Evolutionary conservation across 2,329 filamentous ascomycete genomes (phyloP).

Genomic region (Didymella sp.): DNA sequence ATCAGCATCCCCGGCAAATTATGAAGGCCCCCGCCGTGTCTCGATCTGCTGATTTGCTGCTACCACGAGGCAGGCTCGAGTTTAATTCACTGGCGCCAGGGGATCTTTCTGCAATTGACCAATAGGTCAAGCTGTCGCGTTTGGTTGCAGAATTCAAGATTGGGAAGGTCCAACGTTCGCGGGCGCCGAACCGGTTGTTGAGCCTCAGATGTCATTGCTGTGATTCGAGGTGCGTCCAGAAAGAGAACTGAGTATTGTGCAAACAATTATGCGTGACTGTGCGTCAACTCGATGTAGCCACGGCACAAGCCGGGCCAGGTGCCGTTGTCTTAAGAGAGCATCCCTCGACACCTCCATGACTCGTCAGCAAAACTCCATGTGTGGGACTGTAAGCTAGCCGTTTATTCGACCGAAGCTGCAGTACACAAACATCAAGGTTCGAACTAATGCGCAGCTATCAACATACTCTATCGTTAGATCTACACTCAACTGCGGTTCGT

Average conservation of each 20-base stretch:
- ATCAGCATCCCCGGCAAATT: conserved; percentile 18
- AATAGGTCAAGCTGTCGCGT: conserved; percentile 1
- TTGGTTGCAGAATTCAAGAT: not conserved
- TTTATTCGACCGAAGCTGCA: conserved; percentile 8
- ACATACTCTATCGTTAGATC: conserved; percentile 1
- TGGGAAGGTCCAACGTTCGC: conserved; percentile 12
- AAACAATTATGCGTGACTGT: conserved; percentile 7
- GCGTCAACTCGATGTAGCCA: not conserved
- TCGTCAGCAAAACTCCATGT: conserved; percentile 9
- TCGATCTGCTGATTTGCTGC: conserved; percentile 13
- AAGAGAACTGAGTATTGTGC: not conserved
- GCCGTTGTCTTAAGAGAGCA: not conserved
- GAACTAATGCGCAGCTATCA: conserved; percentile 9
- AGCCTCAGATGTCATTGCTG: conserved; percentile 4
- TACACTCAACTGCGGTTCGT: conserved; percentile 1
- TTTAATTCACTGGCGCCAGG: conserved; percentile 16
- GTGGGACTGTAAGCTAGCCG: conserved; percentile 10
- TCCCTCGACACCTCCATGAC: conserved; percentile 5
- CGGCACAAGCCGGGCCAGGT: conserved; percentile 4
- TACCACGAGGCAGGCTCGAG: conserved; percentile 4
- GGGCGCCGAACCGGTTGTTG: conserved; percentile 4
- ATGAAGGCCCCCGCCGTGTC: not conserved
- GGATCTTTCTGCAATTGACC: conserved; percentile 4
- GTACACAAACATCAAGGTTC: conserved; percentile 8
- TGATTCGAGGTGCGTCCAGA: not conserved